phyloP scores from a whole-genome alignment of 805 yeast genomes.

The Metschnikowia peoriensis region DNA sequence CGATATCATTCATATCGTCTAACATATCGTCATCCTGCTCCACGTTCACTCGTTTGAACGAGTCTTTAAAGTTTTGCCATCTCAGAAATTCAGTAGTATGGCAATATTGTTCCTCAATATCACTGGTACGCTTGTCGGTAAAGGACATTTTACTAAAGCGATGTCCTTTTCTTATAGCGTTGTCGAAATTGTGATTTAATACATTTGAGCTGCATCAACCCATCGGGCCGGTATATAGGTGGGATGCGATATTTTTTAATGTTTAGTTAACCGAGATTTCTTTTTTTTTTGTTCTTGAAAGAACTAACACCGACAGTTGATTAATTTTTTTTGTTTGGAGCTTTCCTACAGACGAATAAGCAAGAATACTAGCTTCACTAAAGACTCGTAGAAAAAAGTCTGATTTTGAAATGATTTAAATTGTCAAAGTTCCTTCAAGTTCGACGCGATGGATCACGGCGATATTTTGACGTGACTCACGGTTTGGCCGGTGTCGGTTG shows the following conservation, averaged over 20 bases:
- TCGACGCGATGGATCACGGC: neutral
- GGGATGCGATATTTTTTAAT: neutral
- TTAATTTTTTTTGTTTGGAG: neutral
- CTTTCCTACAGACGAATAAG: neutral
- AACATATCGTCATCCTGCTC: conserved; percentile 25
- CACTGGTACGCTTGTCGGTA: conserved; percentile 2
- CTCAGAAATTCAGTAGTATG: conserved; percentile 19
- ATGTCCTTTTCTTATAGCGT: too few relatives aligned
- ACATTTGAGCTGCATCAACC: neutral
- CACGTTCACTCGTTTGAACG: conserved; percentile 42
- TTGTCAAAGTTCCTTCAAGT: neutral
- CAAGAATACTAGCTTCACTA: neutral
- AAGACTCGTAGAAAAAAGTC: neutral
- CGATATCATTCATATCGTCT: conserved; percentile 32
- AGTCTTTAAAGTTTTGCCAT: conserved; percentile 48
- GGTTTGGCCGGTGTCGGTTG: neutral
- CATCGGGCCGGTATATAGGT: conserved; percentile 6
- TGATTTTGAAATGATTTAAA: neutral
- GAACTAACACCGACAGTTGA: neutral
- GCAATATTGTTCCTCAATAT: conserved; percentile 9
- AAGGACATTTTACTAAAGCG: neutral
- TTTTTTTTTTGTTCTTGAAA: neutral
- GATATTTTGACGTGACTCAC: conserved; percentile 1
- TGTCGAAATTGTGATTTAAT: neutral
- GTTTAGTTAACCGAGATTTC: neutral